phyloP scores from a whole-genome alignment of 2,329 filamentous ascomycete species.

The Plectosphaerella cucumerina region DNA sequence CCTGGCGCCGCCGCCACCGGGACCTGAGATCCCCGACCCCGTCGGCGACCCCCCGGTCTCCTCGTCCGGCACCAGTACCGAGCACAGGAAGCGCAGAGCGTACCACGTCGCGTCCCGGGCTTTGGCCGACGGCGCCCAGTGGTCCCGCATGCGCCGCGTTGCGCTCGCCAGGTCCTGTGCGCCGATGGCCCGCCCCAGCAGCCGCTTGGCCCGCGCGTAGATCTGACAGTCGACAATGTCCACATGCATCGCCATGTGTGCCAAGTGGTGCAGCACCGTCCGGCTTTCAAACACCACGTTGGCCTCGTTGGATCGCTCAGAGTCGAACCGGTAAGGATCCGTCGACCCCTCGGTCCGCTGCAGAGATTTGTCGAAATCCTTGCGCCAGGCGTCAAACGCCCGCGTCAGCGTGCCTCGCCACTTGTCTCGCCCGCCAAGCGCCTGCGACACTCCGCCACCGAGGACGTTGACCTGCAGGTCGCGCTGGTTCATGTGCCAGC shows the following conservation, averaged over 20 bases:
- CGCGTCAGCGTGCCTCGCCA: conserved; percentile 83
- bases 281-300: conserved; percentile 76
- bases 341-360: conserved; percentile 50
- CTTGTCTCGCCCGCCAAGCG: conserved; percentile 82
- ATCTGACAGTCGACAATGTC: conserved; percentile 98
- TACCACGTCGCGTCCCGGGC: conserved; percentile 92
- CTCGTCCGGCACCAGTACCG: conserved; percentile 69
- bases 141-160: conserved; percentile 77
- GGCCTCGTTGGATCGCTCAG: conserved; percentile 58
- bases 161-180: conserved; percentile 75
- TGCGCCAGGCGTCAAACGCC: conserved; percentile 92
- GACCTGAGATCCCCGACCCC: no score
- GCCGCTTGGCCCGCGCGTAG: conserved; percentile 79
- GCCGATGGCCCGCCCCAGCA: conserved; percentile 82
- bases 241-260: conserved; percentile 97
- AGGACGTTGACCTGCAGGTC: conserved; percentile 89
- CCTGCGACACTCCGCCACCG: conserved; percentile 65
- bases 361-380: conserved; percentile 81
- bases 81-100: conserved; percentile 80
- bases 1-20: no score
- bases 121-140: conserved; percentile 83
- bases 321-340: conserved; percentile 51
- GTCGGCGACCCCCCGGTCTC: conserved; percentile 14
- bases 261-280: conserved; percentile 86
- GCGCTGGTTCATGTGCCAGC: conserved; percentile 96